These are phyloP conservation scores for Lanmaoa rubissima DNA, from an alignment of 768 basidiomycete genomes.

Conservation along the genomic window DNA sequence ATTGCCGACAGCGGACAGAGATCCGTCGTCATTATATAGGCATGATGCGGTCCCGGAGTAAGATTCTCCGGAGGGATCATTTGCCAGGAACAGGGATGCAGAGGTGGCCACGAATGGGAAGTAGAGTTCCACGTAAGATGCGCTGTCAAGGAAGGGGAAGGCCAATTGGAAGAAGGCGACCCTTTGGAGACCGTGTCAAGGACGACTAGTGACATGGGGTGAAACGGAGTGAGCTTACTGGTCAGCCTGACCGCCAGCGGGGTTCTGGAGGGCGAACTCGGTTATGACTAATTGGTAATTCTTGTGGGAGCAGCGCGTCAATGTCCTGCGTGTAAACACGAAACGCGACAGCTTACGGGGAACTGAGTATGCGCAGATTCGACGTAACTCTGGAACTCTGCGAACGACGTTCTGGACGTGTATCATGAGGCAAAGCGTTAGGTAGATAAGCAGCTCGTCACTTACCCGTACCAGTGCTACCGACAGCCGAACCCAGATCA, in stretches of 20 bases:
- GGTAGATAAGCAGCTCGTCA: not conserved
- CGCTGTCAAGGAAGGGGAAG: constrained; percentile 34
- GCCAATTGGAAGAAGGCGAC: constrained; percentile 34
- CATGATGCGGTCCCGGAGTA: constrained; percentile 31
- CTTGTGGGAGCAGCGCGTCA: constrained; percentile 14
- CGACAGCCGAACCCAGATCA: not conserved
- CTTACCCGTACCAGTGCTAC: constrained; percentile 33
- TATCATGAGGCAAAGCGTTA: not conserved
- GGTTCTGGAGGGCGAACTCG: constrained; percentile 35
- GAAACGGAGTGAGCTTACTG: constrained; percentile 23
- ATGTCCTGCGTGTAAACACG: not conserved
- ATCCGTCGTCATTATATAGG: constrained; percentile 32
- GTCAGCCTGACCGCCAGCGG: constrained; percentile 27
- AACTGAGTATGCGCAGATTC: constrained; percentile 28
- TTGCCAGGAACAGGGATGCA: constrained; percentile 20
- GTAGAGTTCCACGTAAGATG: constrained; percentile 33
- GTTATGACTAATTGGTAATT: constrained; percentile 27
- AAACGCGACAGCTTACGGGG: constrained; percentile 18
- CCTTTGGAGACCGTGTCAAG: constrained; percentile 17
- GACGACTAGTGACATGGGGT: not conserved
- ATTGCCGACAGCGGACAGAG: constrained; percentile 24
- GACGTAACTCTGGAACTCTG: constrained; percentile 29
- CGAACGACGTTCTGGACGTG: constrained; percentile 21
- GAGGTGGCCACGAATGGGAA: constrained; percentile 38
- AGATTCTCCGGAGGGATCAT: constrained; percentile 16